Base-by-base conservation (phyloP, 192 early-diverging fungal genomes). In the Funneliformis mosseae region DNA sequence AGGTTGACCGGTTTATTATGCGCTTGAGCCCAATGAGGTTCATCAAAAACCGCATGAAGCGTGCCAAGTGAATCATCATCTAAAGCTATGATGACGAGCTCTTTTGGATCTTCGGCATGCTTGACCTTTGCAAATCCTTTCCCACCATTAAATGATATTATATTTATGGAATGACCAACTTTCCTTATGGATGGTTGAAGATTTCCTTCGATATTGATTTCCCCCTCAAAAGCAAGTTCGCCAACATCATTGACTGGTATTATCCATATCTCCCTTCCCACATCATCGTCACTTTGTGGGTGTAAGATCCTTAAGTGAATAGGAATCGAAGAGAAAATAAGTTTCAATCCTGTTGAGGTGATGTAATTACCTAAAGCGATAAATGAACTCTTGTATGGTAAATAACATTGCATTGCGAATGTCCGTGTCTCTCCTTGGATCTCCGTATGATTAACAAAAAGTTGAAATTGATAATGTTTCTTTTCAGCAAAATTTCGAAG, bases 401-500 rank as follows among this genome's bases (percentile, higher is more conserved):
- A 79, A 55, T 80, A 60, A 55, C 87, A 85, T 9, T 82, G 81
- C 50, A 93, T 50, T 48, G 25, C 80, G 70, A 72, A 84, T 25
- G 11, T 73, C 14, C 12, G 60, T 66, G 8, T 77, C 41, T 41
- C 21, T 23, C 39, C 70, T 63, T 11, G n/a, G 5, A 6, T 23
- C 33, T 50, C 55, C 8, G 59, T 66, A 43, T 80, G 38, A 6
- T 61, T 45, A 12, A 88, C 38, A 16, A 28, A 73, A 1, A 92
- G 64, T 27, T 88, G 86, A 81, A 88, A 89, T 38, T 73, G 76
- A 10, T 81, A 81, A 21, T 74, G 68, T 42, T 85, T 83, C 23
- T 84, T 55, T 5, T 83, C 60, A 60, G 83, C 84, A 85, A 94
- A 93, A 84, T 94, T 94, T 55, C 93, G 86, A 25, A 93, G 80